Percentiles rank a stretch among this genome's conserved stretches.
These are phyloP conservation scores for Chaetothyriales sp. DNA, from an alignment of 2,329 filamentous ascomycete genomes.

Conservation along the genomic window DNA sequence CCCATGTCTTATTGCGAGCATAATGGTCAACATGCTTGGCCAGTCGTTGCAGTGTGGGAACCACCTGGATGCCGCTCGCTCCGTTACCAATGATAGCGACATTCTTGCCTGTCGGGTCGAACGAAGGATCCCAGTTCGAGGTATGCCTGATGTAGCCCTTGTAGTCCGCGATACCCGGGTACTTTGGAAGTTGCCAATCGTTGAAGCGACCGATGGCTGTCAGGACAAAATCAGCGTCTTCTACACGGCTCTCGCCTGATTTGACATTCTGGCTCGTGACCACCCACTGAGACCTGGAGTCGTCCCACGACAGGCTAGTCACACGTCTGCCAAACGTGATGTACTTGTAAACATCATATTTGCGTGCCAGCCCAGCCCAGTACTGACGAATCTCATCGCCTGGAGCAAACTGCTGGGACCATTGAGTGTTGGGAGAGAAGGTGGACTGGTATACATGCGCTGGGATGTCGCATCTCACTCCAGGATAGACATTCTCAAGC, in stretches of 20 bases:
- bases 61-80: slow-evolving; percentile 18
- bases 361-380: slow-evolving; percentile 10
- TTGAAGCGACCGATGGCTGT: slow-evolving; percentile 42
- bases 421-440: slow-evolving; percentile 14
- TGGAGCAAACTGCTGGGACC: slow-evolving; percentile 13
- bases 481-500: slow-evolving; percentile 21
- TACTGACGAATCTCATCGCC: slow-evolving; percentile 16
- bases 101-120: slow-evolving; percentile 24
- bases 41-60: slow-evolving; percentile 27
- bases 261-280: slow-evolving; percentile 5
- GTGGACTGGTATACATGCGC: slow-evolving; percentile 16
- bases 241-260: slow-evolving; percentile 12
- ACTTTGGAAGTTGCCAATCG: slow-evolving; percentile 18
- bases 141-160: slow-evolving; percentile 27
- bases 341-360: slow-evolving; percentile 35
- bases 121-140: slow-evolving; percentile 25
- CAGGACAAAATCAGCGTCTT: slow-evolving; percentile 38
- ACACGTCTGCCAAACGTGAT: slow-evolving; percentile 44
- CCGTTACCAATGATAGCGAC: slow-evolving; percentile 20
- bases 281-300: slow-evolving; percentile 21
- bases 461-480: slow-evolving; percentile 17
- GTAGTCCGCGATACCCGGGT: slow-evolving; percentile 20
- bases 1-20: slow-evolving; percentile 19
- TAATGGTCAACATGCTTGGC: slow-evolving; percentile 20
- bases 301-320: slow-evolving; percentile 40